phyloP scores from a whole-genome alignment of 441 rosid species.

The Croton laevigatus region DNA sequence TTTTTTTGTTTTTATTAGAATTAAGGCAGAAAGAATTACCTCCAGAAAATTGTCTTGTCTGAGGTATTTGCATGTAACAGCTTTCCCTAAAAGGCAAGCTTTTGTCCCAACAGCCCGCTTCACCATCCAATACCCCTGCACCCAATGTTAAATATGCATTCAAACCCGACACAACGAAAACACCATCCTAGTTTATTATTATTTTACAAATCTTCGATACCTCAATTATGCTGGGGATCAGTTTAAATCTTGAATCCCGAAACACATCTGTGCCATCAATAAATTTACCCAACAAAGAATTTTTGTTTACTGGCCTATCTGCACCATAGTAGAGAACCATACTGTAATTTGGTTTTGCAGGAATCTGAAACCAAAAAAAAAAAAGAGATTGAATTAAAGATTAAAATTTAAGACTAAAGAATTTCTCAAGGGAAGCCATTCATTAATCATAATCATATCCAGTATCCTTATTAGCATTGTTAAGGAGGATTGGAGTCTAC shows the following conservation, averaged over 20 bases:
- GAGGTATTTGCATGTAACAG: conserved; percentile 91
- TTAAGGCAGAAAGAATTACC: conserved; percentile 35
- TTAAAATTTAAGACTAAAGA: conserved; percentile 11
- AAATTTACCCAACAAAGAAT: conserved; percentile 71
- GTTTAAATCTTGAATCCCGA: conserved; percentile 81
- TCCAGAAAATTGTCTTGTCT: conserved; percentile 93
- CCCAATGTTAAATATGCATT: conserved; percentile 14
- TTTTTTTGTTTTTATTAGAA: no score
- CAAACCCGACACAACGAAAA: conserved; percentile 14
- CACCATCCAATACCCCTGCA: conserved; percentile 95
- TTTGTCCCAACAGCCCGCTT: conserved; percentile 95
- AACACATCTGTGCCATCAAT: conserved; percentile 71
- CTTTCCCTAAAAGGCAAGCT: conserved; percentile 94
- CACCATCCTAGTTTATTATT: no score
- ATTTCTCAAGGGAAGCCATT: conserved; percentile 2
- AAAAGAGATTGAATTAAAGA: not conserved
- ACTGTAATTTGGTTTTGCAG: conserved; percentile 85
- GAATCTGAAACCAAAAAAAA: conserved; percentile 49
- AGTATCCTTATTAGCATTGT: not conserved
- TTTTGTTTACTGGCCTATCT: conserved; percentile 66
- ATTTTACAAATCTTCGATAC: conserved; percentile 25
- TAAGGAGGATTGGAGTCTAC: not conserved
- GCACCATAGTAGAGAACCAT: conserved; percentile 80
- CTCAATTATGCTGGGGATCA: conserved; percentile 85
- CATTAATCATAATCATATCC: conserved; percentile 1